A percentile compares a stretch with the other conserved stretches of the same genome.
Conservation (phyloP, 2,329 filamentous ascomycete species). For the Neopestalotiopsis clavispora region DNA sequence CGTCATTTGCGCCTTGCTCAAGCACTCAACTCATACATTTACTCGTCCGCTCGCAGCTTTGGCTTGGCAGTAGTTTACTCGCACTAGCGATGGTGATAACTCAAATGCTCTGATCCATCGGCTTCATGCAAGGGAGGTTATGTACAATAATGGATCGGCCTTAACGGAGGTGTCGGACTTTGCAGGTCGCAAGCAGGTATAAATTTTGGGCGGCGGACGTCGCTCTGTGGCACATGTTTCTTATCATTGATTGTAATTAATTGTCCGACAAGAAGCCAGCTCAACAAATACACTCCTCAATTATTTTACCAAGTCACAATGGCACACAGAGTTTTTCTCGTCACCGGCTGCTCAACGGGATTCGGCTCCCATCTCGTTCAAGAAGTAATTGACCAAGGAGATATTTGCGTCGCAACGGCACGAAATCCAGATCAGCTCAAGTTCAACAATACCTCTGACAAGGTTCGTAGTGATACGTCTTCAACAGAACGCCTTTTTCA, state of each 20-base stretch:
- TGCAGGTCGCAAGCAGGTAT: background rate
- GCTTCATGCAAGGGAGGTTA: background rate
- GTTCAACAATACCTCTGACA: constrained; percentile 10
- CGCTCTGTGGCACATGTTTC: background rate
- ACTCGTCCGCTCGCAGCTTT: background rate
- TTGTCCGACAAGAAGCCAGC: too few relatives aligned
- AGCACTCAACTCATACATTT: background rate
- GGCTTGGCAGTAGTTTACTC: background rate
- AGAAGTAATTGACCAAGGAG: constrained; percentile 42
- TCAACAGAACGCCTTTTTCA: too few relatives aligned
- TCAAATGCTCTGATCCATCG: background rate
- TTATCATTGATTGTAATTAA: background rate
- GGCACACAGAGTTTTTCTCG: constrained; percentile 34
- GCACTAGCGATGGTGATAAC: background rate
- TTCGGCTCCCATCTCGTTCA: constrained; percentile 45
- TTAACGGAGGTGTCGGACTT: background rate
- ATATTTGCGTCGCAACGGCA: constrained; percentile 47
- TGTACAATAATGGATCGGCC: background rate
- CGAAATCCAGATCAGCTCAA: constrained; percentile 26
- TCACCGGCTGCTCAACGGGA: constrained; percentile 50
- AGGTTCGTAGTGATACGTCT: background rate
- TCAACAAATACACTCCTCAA: too few relatives aligned
- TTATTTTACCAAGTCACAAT: background rate
- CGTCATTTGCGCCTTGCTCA: background rate
- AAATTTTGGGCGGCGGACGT: background rate